Evolutionary conservation across 2,329 filamentous ascomycete genomes (phyloP).

Genomic region (Myrmaecium sp.): DNA sequence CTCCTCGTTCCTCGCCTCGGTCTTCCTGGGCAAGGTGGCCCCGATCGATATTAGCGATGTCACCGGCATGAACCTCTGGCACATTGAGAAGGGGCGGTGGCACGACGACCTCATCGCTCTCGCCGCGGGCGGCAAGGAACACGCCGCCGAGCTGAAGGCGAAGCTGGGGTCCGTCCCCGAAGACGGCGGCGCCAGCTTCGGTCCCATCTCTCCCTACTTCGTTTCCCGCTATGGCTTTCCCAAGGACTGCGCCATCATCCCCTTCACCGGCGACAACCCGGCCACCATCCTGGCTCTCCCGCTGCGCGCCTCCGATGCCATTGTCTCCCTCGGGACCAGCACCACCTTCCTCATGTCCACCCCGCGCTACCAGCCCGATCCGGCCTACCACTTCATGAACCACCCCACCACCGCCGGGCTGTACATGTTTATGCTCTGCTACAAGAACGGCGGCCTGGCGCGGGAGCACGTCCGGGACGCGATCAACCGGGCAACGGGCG

Average conservation of each 20-base stretch:
- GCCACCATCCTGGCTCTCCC: slow-evolving; percentile 86
- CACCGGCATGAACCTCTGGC: slow-evolving; percentile 94
- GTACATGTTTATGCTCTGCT: slow-evolving; percentile 99
- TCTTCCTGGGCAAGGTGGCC: slow-evolving; percentile 72
- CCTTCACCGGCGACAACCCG: slow-evolving; percentile 93
- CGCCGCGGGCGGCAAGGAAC: slow-evolving; percentile 50
- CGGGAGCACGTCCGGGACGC: slow-evolving; percentile 77
- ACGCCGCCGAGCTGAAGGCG: slow-evolving; percentile 45
- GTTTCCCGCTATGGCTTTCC: slow-evolving; percentile 62
- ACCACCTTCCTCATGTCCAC: slow-evolving; percentile 98
- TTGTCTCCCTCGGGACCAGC: slow-evolving; percentile 85
- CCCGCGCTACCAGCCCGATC: slow-evolving; percentile 74
- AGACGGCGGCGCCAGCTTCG: slow-evolving; percentile 68
- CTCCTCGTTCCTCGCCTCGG: slow-evolving; percentile 83
- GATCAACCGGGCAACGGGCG: slow-evolving; percentile 39
- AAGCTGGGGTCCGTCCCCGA: slow-evolving; percentile 69
- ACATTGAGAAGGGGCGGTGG: slow-evolving; percentile 60
- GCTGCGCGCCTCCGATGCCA: slow-evolving; percentile 73
- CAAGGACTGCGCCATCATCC: slow-evolving; percentile 55
- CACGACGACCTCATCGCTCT: slow-evolving; percentile 59
- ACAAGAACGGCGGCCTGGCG: slow-evolving; percentile 92
- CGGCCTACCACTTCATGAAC: slow-evolving; percentile 94
- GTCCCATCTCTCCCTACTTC: slow-evolving; percentile 63
- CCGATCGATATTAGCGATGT: slow-evolving; percentile 89
- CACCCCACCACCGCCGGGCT: slow-evolving; percentile 78